Evolutionary conservation across 164 flowering plant genomes (phyloP), one percentile per base, ranked within the genome.

Genomic region (Kalanchoe fedtschenkoi): DNA sequence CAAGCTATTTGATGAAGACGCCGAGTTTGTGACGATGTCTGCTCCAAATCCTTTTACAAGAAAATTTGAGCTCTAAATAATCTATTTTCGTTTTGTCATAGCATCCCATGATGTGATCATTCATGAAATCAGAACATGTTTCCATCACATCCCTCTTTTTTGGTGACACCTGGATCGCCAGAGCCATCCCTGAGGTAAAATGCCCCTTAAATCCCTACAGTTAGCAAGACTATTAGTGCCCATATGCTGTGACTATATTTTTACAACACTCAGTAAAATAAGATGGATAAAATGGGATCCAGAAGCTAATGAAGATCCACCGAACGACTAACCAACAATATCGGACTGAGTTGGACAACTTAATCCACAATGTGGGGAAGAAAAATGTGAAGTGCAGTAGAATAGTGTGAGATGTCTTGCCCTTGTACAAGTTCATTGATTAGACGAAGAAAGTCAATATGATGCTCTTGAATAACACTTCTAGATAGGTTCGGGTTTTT

Each of bases 91-190:
- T n/a, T n/a, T n/a, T n/a, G n/a, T n/a, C n/a, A n/a, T n/a, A n/a
- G n/a, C n/a, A n/a, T n/a, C n/a, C n/a, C n/a, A n/a, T n/a, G n/a
- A n/a, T n/a, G n/a, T n/a, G n/a, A n/a, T n/a, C n/a, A n/a, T n/a
- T n/a, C n/a, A n/a, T n/a, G n/a, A n/a, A n/a, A n/a, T n/a, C n/a
- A n/a, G n/a, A n/a, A n/a, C n/a, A n/a, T n/a, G n/a, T n/a, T n/a
- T 80, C 89, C 35, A 91, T 87, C 43, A 95, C 97, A 72, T 83
- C 97, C 56, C 84, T 83, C 70, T 91, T 96, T 68, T 85, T 95
- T 4, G 92, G 92, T 10, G 96, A 89, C 54, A 91, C 96, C 2
- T 80, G 66, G 11, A 89, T 69, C 14, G 93, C 61, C 64, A 88
- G 97, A 47, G 97, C 95, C 89, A 82, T 78, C 33, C 78, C 65